Evolutionary conservation across 1,284 basidiomycete species (phyloP), one percentile per base, ranked within the genome.

Genomic region (Boletus mariae): DNA sequence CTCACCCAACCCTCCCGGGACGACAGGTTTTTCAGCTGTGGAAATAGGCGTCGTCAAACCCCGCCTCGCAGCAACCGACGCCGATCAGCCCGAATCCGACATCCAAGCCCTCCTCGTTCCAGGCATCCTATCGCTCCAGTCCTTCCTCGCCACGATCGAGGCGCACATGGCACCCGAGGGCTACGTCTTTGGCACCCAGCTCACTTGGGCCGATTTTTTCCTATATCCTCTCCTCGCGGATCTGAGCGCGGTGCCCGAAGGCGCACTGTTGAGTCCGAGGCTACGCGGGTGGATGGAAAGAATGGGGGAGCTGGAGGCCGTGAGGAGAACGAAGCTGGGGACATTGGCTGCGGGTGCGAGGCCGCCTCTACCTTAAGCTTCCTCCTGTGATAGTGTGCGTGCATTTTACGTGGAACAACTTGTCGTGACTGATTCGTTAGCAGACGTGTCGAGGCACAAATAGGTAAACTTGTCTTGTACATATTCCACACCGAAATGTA

Each of bases 171-270:
- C 65, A 11, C 57, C 59, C 0, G 51, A 62, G 2, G 69, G 65
- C 15, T 68, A 65, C 23, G 52, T 65, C 1, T 70, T 70, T 49
- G 67, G 68, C 3, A 53, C 56, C 7, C 56, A 57, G 40, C 15
- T 66, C 40, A 61, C 49, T 3, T 68, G 67, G 67, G 67, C 69
- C 9, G 67, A 68, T 52, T 69, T 69, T 46, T 71, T 70, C 58
- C 59, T 71, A 13, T 69, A 53, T 40, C 63, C 67, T 8, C 64
- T 71, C 2, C 50, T 68, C 41, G 65, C 67, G n/a, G 67, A 68
- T 28, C 56, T 71, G 6, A 50, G 42, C 20, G 65, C 68, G 1
- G 60, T 58, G 5, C 63, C 69, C 0, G 67, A 70, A 20, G 53
- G 58, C 12, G 61, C 60, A 13, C 2, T 67, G 34, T 44, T 71